Evolutionary conservation across 495 filamentous ascomycete genomes (phyloP), one percentile per base, ranked within the genome.

Genomic region (Collariella sp.): DNA sequence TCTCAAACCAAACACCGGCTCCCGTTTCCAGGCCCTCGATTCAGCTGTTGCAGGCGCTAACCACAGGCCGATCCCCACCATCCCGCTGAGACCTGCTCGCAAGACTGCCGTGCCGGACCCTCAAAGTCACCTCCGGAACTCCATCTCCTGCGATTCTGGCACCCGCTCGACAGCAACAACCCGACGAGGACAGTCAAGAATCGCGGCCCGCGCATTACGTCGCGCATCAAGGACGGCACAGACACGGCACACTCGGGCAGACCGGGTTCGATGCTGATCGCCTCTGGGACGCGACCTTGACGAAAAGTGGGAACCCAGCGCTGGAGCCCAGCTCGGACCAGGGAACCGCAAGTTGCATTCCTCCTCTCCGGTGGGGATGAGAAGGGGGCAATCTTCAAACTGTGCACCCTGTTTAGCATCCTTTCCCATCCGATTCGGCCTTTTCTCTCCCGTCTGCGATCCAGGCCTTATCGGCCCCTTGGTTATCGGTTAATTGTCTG

Each of bases 221-320:
- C 56, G 56, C 52, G 56, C 45, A 40, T 33, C 50, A 46, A 39
- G n/a, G n/a, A n/a, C n/a, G n/a, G n/a, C n/a, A n/a, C n/a, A n/a
- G n/a, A n/a, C n/a, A 39, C 56, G 23, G 46, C 22, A 24, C 16
- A 34, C 23, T 59, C 41, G 44, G 24, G 44, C 43, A 20, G 24
- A 23, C 39, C 38, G 41, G 24, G 45, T n/a, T n/a, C n/a, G n/a
- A n/a, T n/a, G n/a, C n/a, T n/a, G n/a, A n/a, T n/a, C n/a, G n/a
- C 39, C 52, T 56, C 52, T 60, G 49, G 53, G 44, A 53, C 49
- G 48, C 45, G 46, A 59, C 46, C 41, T 49, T 18, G 43, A 34
- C 16, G 35, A 57, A 61, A 61, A 61, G 54, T 61, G 58, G 58
- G 26, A 57, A 57, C 54, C 31, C 18, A 40, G 4, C n/a, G 24